These are phyloP conservation scores for Trichoderma sp. DNA, from an alignment of 2,329 filamentous ascomycete species.

Conservation along the genomic window DNA sequence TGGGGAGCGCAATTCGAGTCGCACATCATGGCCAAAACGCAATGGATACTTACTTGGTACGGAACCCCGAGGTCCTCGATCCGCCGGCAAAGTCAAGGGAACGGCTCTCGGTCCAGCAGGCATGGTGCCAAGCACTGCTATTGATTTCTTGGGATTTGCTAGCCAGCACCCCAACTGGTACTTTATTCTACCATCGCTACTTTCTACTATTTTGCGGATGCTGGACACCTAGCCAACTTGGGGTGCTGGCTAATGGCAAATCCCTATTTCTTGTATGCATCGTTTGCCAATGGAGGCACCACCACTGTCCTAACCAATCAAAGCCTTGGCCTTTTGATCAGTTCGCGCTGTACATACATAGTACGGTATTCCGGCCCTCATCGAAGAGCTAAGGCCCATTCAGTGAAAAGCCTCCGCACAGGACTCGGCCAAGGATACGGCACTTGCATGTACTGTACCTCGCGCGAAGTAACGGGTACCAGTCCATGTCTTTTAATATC, in stretches of 20 bases:
- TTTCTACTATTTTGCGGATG: too few relatives aligned
- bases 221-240: too few relatives aligned
- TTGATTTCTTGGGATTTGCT: too few relatives aligned
- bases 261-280: not conserved
- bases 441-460: not conserved
- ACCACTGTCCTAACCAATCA: not conserved
- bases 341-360: not conserved
- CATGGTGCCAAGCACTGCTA: not conserved
- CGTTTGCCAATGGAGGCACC: not conserved
- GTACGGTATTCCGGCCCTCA: not conserved
- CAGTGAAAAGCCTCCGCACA: not conserved
- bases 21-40: not conserved
- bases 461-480: not conserved
- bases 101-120: not conserved
- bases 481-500: slow-evolving; percentile 11
- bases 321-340: not conserved
- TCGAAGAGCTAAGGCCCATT: not conserved
- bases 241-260: too few relatives aligned
- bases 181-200: too few relatives aligned
- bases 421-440: not conserved
- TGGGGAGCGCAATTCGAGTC: not conserved
- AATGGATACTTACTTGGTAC: not conserved
- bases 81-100: not conserved
- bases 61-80: not conserved
- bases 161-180: too few relatives aligned